A percentile compares a stretch with the other conserved stretches of the same genome.
These are phyloP conservation scores for Ceratocystis harringtonii DNA, from an alignment of 2,329 filamentous ascomycete genomes.

Conservation along the genomic window DNA sequence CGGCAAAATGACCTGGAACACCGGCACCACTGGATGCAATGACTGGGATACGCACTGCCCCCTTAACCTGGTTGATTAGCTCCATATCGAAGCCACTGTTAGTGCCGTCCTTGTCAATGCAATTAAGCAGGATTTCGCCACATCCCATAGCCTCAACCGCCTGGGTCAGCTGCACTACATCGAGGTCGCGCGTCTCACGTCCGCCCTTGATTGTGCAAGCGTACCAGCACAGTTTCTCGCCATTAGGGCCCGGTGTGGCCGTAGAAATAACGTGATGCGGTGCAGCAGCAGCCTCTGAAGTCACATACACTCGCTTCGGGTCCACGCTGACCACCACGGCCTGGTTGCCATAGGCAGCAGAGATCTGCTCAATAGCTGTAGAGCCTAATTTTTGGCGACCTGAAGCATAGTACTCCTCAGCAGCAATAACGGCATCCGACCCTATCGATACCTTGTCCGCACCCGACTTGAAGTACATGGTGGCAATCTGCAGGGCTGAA, in stretches of 20 bases:
- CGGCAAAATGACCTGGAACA: constrained; percentile 69
- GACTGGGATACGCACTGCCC: constrained; percentile 75
- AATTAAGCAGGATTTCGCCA: constrained; percentile 90
- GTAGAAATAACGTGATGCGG: constrained; percentile 57
- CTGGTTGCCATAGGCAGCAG: constrained; percentile 83
- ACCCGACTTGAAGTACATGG: constrained; percentile 92
- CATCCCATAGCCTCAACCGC: constrained; percentile 93
- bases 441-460: constrained; percentile 97
- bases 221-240: constrained; percentile 84
- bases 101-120: constrained; percentile 91
- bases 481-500: constrained; percentile 84
- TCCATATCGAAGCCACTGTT: constrained; percentile 92
- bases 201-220: constrained; percentile 95
- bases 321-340: constrained; percentile 94
- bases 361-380: constrained; percentile 93
- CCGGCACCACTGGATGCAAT: constrained; percentile 91
- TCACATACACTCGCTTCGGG: constrained; percentile 79
- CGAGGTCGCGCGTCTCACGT: constrained; percentile 81
- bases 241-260: constrained; percentile 50
- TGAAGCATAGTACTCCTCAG: constrained; percentile 71
- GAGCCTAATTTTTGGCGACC: constrained; percentile 57
- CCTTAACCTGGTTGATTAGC: constrained; percentile 76
- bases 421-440: constrained; percentile 82
- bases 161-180: constrained; percentile 72
- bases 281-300: constrained; percentile 52